Evolutionary conservation across 176 grass and related monocot genomes (phyloP).

Genomic region (Carex parvula): DNA sequence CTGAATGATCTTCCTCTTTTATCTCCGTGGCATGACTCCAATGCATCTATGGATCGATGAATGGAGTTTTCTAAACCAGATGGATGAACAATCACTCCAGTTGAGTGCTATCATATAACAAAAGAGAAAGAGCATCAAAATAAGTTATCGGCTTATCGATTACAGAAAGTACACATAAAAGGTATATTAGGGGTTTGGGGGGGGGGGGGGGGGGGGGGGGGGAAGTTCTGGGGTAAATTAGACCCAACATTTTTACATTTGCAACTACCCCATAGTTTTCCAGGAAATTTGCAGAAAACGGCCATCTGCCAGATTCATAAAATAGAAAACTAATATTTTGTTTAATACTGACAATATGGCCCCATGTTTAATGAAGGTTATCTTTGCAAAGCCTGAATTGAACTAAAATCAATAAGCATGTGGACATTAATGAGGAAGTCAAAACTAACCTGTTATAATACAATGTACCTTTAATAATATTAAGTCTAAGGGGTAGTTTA

Average conservation of each 20-base stretch:
- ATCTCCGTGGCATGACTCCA: conserved; percentile 54
- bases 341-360: background rate
- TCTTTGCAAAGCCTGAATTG: background rate
- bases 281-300: background rate
- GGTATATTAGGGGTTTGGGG: too few relatives aligned
- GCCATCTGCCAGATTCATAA: background rate
- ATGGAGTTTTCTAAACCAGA: conserved; percentile 58
- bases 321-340: background rate
- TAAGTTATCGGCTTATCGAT: background rate
- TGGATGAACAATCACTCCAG: conserved; percentile 62
- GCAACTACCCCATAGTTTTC: too few relatives aligned
- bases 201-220: too few relatives aligned
- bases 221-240: too few relatives aligned
- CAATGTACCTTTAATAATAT: background rate
- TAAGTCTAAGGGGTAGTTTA: background rate
- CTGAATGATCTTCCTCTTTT: conserved; percentile 56
- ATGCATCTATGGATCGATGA: conserved; percentile 45
- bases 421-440: background rate
- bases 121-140: conserved; percentile 5
- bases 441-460: background rate
- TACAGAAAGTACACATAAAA: too few relatives aligned
- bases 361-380: background rate
- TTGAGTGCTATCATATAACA: conserved; percentile 39
- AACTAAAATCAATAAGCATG: conserved; percentile 4
- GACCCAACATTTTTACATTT: too few relatives aligned